A percentile compares a stretch with the other conserved stretches of the same genome.
Conservation (phyloP, 2,329 filamentous ascomycete species). For the Rhexocercosporidium sp. region DNA sequence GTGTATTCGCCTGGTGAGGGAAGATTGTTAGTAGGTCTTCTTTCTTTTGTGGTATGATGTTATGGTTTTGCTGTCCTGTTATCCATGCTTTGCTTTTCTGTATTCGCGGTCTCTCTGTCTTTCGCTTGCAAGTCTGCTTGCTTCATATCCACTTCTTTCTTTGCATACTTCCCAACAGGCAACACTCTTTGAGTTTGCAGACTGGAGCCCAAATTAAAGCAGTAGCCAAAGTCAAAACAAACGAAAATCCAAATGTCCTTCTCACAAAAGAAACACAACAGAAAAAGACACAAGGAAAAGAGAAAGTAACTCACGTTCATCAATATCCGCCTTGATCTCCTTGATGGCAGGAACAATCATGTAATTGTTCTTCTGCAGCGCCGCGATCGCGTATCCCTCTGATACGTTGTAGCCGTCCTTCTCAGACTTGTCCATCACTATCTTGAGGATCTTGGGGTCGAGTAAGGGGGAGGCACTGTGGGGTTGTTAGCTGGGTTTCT, state of each 20-base stretch:
- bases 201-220: too few species aligned
- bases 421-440: not conserved
- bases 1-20: not conserved
- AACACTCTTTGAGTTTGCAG: too few species aligned
- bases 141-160: not conserved
- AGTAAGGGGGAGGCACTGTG: not conserved
- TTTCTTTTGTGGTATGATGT: not conserved
- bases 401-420: constrained; percentile 4
- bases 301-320: not conserved
- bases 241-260: too few species aligned
- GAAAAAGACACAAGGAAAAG: not conserved
- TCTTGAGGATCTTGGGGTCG: not conserved
- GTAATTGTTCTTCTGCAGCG: not conserved
- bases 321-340: constrained; percentile 1
- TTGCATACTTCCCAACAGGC: too few species aligned
- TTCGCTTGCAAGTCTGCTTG: not conserved
- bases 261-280: too few species aligned
- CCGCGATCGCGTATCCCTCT: not conserved
- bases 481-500: not conserved
- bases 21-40: not conserved
- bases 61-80: not conserved
- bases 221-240: too few species aligned
- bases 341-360: constrained; percentile 12
- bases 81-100: not conserved
- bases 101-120: not conserved